Percentiles rank a stretch among this genome's conserved stretches.
Conservation (phyloP, 1,284 basidiomycete species). For the Naganishia liquefaciens region DNA sequence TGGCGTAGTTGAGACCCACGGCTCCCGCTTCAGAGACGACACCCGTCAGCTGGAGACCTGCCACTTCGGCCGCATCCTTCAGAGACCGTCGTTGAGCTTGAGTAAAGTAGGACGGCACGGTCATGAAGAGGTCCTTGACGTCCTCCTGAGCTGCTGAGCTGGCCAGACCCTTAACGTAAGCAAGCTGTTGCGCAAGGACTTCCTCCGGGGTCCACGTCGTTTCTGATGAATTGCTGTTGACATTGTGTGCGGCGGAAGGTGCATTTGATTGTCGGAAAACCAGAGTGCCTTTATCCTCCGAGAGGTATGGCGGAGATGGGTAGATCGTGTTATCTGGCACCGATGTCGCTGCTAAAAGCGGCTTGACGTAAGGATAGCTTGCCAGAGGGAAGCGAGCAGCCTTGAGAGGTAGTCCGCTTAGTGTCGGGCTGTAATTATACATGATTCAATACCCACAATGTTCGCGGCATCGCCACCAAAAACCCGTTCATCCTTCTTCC, state of each 20-base stretch:
- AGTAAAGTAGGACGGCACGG: conserved; percentile 82
- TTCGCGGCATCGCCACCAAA: conserved; percentile 87
- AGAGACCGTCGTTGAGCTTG: conserved; percentile 86
- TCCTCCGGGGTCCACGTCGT: conserved; percentile 78
- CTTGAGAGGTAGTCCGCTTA: conserved; percentile 54
- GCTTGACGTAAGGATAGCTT: conserved; percentile 83
- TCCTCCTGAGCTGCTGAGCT: conserved; percentile 64
- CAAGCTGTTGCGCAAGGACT: conserved; percentile 89
- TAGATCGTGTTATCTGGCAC: conserved; percentile 58
- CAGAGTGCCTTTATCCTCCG: conserved; percentile 55
- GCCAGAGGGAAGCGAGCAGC: conserved; percentile 87
- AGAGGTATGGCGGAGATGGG: conserved; percentile 43
- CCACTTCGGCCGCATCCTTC: conserved; percentile 84
- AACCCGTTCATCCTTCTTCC: conserved; percentile 82
- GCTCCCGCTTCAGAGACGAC: conserved; percentile 92
- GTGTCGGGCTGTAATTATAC: neutral
- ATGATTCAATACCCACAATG: conserved; percentile 63
- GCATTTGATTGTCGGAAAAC: conserved; percentile 68
- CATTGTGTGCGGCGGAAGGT: conserved; percentile 46
- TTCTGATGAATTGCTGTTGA: conserved; percentile 26
- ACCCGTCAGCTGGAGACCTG: conserved; percentile 78
- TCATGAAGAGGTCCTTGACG: conserved; percentile 77
- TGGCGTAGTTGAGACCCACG: conserved; percentile 91
- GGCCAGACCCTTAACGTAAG: conserved; percentile 85
- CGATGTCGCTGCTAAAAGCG: conserved; percentile 65